Evolutionary conservation across 495 filamentous ascomycete species (phyloP).

Genomic region (Staphylotrichum tortipilum): DNA sequence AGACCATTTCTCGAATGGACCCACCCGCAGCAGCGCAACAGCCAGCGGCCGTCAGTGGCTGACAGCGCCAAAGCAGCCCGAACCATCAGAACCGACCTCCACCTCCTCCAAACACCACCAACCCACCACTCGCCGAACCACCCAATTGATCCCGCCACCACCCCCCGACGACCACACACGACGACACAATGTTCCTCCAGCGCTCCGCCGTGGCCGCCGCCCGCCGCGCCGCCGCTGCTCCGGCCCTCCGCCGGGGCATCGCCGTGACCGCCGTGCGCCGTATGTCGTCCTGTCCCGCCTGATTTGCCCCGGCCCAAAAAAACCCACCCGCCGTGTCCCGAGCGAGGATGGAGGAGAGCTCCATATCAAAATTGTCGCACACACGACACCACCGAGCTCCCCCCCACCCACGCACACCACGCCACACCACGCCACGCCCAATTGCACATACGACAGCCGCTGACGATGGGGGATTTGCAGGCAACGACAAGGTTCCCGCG

Average conservation of each 20-base stretch:
- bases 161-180: too few relatives aligned
- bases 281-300: constrained; percentile 31
- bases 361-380: constrained; percentile 5
- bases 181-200: constrained; percentile 63
- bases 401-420: constrained; percentile 2
- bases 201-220: constrained; percentile 66
- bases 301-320: neutral
- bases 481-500: constrained; percentile 15
- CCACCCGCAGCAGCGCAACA: too few relatives aligned
- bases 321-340: neutral
- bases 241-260: constrained; percentile 51
- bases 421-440: constrained; percentile 4
- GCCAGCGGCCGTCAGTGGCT: too few relatives aligned
- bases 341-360: neutral
- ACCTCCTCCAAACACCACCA: constrained; percentile 1
- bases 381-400: neutral
- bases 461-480: constrained; percentile 9
- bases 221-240: constrained; percentile 57
- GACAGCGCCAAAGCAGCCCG: too few relatives aligned
- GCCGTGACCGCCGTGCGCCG: constrained; percentile 49
- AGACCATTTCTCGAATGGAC: constrained; percentile 25
- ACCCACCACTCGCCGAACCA: constrained; percentile 8
- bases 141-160: constrained; percentile 7
- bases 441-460: constrained; percentile 5
- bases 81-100: constrained; percentile 5